These are phyloP conservation scores for Xerocomus minutiporus DNA, from an alignment of 1,284 basidiomycete genomes.

Conservation along the genomic window DNA sequence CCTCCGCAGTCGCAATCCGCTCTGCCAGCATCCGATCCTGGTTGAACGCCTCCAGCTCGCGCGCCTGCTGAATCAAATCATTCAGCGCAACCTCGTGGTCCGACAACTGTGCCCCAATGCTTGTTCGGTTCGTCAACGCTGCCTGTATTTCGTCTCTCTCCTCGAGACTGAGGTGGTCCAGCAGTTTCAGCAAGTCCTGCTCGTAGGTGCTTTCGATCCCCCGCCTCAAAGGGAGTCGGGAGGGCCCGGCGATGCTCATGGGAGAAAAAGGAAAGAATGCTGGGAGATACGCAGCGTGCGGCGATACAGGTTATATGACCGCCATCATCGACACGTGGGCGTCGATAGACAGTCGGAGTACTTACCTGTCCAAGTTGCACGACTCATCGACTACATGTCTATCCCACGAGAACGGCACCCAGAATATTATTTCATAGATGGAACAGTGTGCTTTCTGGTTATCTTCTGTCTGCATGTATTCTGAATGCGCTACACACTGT, in stretches of 20 bases:
- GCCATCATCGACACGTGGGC: not conserved
- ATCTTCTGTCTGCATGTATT: too few relatives aligned
- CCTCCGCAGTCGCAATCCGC: slow-evolving; percentile 15
- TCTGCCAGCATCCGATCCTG: slow-evolving; percentile 22
- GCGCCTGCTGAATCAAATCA: slow-evolving; percentile 25
- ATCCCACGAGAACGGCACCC: too few relatives aligned
- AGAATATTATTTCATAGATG: too few relatives aligned
- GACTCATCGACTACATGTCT: too few relatives aligned
- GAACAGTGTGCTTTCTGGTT: too few relatives aligned
- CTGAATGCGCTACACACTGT: too few relatives aligned
- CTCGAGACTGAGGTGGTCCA: slow-evolving; percentile 17
- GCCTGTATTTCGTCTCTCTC: slow-evolving; percentile 23
- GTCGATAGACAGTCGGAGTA: not conserved
- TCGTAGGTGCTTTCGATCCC: slow-evolving; percentile 17
- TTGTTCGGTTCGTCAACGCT: not conserved
- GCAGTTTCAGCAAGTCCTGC: slow-evolving; percentile 19
- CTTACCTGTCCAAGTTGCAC: too few relatives aligned
- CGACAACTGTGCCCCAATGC: slow-evolving; percentile 11
- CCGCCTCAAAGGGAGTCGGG: not conserved
- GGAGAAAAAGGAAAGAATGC: not conserved
- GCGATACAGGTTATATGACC: not conserved
- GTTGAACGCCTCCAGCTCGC: slow-evolving; percentile 13
- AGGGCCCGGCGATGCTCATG: not conserved
- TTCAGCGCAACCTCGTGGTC: slow-evolving; percentile 28
- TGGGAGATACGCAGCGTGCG: not conserved